Base-by-base conservation (phyloP, 108 stramenopile species). In the Ochromonas danica region DNA sequence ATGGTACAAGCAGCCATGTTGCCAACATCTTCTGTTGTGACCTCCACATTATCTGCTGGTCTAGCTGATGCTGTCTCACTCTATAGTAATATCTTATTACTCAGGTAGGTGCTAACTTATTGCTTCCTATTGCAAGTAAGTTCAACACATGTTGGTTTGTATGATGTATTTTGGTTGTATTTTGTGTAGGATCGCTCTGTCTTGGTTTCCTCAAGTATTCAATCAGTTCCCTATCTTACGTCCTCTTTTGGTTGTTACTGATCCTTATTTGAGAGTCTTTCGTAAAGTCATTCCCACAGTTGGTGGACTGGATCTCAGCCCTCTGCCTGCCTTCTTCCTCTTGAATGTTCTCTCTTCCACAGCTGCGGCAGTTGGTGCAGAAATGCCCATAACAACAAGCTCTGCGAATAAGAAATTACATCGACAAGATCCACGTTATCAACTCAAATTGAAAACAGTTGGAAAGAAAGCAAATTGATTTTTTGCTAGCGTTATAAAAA, bases 251-350 rank as follows among this genome's bases (percentile, higher is more conserved):
- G 45, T 51, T 51, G 91, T 96, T 42, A 94, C 95, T 0, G 95
- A 94, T 90, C 94, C 94, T 1, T 94, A 92, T 81, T 79, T 96
- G 51, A 96, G 94, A 79, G 78, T 92, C 43, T 95, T 94, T 78
- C 88, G 93, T 1, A 91, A 91, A 0, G 84, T 92, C 36, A 91
- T 92, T 67, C 93, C 93, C 30, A 90, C 91, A 1, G 72, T 94
- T 31, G 91, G 90, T 85, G 93, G 93, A 31, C 78, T 94, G 80
- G 93, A 94, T 80, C 79, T 94, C 28, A 88, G 87, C 80, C 91
- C 93, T 0, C 86, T 94, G 61, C 71, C 91, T 63, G 93, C 88
- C 0, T 90, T 91, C 71, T 89, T 91, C 79, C 45, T 88, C 25
- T 82, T 91, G 62, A 89, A 83, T 61, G 84, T 87, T 14, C 35